These are phyloP conservation scores for Pleomassaria siparia DNA, from an alignment of 2,329 filamentous ascomycete genomes.

Conservation along the genomic window DNA sequence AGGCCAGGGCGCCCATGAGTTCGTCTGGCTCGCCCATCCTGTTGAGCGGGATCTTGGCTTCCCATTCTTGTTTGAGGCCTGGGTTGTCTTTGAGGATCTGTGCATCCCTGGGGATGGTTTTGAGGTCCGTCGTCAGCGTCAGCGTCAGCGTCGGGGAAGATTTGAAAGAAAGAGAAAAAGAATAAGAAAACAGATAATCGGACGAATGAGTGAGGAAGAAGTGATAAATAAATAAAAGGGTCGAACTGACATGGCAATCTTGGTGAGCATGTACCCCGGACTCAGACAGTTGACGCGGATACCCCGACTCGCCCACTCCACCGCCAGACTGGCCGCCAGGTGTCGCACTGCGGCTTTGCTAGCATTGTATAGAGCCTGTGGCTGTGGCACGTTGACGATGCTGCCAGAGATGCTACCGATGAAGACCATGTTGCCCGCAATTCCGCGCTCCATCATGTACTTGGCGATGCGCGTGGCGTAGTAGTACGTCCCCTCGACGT, in stretches of 20 bases:
- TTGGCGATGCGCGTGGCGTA: conserved; percentile 28
- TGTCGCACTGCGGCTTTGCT: conserved; percentile 82
- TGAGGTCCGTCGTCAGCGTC: no score
- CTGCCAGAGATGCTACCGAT: conserved; percentile 64
- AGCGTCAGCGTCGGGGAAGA: no score
- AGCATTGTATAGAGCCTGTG: conserved; percentile 80
- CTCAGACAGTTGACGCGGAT: conserved; percentile 81
- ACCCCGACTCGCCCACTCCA: conserved; percentile 75
- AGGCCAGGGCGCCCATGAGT: conserved; percentile 1
- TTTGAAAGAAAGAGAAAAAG: no score
- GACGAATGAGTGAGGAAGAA: no score
- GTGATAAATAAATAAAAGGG: no score
- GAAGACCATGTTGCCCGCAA: conserved; percentile 72
- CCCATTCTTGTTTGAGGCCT: conserved; percentile 1
- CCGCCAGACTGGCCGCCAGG: conserved; percentile 74
- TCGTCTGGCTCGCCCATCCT: conserved; percentile 4
- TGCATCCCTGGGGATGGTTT: not conserved
- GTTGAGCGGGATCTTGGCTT: conserved; percentile 2
- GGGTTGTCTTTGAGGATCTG: conserved; percentile 3
- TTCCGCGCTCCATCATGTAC: conserved; percentile 67
- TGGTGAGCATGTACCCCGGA: conserved; percentile 81
- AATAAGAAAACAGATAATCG: no score
- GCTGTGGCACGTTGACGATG: conserved; percentile 60
- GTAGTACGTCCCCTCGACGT: conserved; percentile 4
- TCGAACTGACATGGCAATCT: conserved; percentile 42